phyloP scores from a whole-genome alignment of 805 yeast species.

The Phaffomyces thermotolerans region DNA sequence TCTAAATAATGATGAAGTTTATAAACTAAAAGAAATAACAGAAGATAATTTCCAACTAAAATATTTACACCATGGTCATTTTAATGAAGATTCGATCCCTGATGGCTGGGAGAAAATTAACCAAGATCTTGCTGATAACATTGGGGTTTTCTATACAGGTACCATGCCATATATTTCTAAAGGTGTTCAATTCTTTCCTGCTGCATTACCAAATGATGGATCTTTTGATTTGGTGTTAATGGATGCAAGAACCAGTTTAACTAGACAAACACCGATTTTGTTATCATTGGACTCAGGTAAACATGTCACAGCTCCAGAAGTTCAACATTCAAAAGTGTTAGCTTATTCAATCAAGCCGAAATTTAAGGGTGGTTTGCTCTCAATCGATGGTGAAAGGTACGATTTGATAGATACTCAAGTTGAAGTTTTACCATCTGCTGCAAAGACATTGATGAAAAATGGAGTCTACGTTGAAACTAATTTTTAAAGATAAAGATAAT shows the following conservation, averaged over 20 bases:
- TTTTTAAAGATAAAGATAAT: constrained; percentile 19
- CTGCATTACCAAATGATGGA: constrained; percentile 86
- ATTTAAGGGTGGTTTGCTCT: constrained; percentile 43
- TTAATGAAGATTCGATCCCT: constrained; percentile 53
- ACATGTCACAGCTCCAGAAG: constrained; percentile 65
- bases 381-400: constrained; percentile 86
- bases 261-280: constrained; percentile 53
- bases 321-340: constrained; percentile 66
- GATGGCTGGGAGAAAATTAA: constrained; percentile 61
- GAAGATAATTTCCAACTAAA: constrained; percentile 37
- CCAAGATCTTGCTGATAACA: constrained; percentile 37
- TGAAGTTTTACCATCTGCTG: constrained; percentile 61
- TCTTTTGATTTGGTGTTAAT: constrained; percentile 73
- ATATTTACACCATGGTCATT: constrained; percentile 33
- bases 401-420: constrained; percentile 78
- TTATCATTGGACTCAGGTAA: constrained; percentile 64
- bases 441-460: constrained; percentile 54
- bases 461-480: constrained; percentile 55
- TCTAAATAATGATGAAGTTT: constrained; percentile 6
- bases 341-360: constrained; percentile 75
- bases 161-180: constrained; percentile 86
- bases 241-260: constrained; percentile 55
- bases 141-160: constrained; percentile 90
- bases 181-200: constrained; percentile 85
- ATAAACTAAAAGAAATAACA: constrained; percentile 16